phyloP scores from a whole-genome alignment of 1,139 yeast species.

The Pichia sp. region DNA sequence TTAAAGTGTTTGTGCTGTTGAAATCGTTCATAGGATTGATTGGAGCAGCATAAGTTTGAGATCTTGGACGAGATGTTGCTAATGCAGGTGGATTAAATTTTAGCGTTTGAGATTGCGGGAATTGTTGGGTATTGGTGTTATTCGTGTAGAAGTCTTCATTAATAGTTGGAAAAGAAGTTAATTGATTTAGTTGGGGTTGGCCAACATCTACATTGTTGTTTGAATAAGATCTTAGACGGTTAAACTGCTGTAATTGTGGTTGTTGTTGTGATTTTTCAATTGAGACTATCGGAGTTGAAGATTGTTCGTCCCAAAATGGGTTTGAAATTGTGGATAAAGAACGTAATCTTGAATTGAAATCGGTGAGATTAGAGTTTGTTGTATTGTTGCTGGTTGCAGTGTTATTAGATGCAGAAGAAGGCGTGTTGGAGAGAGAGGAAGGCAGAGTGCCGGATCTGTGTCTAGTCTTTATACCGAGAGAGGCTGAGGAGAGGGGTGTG shows the following conservation, averaged over 20 bases:
- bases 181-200: too few relatives aligned
- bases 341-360: neutral
- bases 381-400: neutral
- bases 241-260: neutral
- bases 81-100: too few relatives aligned
- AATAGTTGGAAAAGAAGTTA: neutral
- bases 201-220: neutral
- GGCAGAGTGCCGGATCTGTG: slow-evolving; percentile 56
- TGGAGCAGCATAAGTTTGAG: slow-evolving; percentile 33
- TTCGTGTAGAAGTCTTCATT: slow-evolving; percentile 5
- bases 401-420: too few relatives aligned
- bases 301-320: neutral
- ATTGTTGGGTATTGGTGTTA: slow-evolving; percentile 6
- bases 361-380: neutral
- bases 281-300: neutral
- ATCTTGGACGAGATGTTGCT: slow-evolving; percentile 36
- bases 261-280: neutral
- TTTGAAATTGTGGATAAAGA: neutral
- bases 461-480: slow-evolving; percentile 35
- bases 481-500: slow-evolving; percentile 5
- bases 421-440: slow-evolving; percentile 32
- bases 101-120: too few relatives aligned
- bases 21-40: neutral
- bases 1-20: neutral
- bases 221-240: slow-evolving; percentile 1